These are phyloP conservation scores for Fusarium setosum DNA, from an alignment of 2,329 filamentous ascomycete species.

Conservation along the genomic window DNA sequence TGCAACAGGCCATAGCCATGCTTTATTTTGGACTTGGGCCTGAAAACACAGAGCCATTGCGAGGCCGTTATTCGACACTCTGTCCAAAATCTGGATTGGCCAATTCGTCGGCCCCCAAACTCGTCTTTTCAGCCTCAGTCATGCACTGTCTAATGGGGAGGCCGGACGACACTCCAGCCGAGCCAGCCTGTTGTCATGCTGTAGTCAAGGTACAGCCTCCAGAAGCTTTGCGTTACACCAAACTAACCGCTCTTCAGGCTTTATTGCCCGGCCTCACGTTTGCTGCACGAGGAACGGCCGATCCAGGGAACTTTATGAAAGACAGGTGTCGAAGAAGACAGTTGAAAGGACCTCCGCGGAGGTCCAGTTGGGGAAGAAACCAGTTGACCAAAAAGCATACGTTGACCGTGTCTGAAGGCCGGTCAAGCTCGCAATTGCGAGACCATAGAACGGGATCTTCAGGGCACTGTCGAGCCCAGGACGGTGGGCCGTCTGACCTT, in stretches of 20 bases:
- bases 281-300: not conserved
- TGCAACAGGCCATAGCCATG: not conserved
- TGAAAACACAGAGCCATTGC: constrained; percentile 7
- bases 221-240: not conserved
- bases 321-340: constrained; percentile 8
- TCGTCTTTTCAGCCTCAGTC: not conserved
- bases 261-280: not conserved
- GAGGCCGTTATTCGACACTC: not conserved
- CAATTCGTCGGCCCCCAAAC: constrained; percentile 1
- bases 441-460: not conserved
- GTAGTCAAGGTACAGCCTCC: constrained; percentile 13
- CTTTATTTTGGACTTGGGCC: not conserved
- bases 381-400: constrained; percentile 14
- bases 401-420: not conserved
- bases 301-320: not conserved
- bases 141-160: constrained; percentile 1
- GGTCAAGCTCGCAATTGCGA: not conserved
- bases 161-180: not conserved
- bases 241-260: constrained; percentile 5
- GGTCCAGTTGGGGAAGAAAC: not conserved
- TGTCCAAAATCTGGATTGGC: not conserved
- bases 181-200: constrained; percentile 10
- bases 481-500: not conserved
- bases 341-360: constrained; percentile 5
- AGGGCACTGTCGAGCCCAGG: not conserved